Evolutionary conservation across 495 filamentous ascomycete genomes (phyloP), one percentile per base, ranked within the genome.

Genomic region (Cairneyella variabilis): DNA sequence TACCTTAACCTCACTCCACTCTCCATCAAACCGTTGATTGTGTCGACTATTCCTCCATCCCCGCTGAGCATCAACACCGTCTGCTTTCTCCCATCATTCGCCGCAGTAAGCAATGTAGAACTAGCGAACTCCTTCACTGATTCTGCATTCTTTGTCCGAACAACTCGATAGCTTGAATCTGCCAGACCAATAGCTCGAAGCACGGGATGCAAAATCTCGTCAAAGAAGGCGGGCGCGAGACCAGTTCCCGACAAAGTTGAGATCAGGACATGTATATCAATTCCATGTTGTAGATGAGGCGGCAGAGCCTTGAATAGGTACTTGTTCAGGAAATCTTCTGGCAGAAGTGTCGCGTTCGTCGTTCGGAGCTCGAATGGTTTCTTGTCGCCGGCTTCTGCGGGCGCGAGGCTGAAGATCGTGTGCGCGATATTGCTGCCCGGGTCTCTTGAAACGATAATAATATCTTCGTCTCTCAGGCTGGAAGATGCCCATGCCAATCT

Each of bases 41-140:
- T 67, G 56, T 97, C 91, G 6, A 86, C 71, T 0, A 95, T 59
- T 1, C 88, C 91, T 3, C 91, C 92, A 66, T 97, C 92, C 2
- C 92, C 92, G 26, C 86, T 88, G 0, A 97, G 75, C 7, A 96
- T 74, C 25, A 96, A 63, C 17, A 96, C 69, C 0, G 83, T 86
- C 60, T 83, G 78, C 7, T 60, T 52, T 1, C 68, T 51, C 8
- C 78, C 72, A 38, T 68, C 51, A 41, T 74, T 69, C 22, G 83
- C 80, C 23, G 59, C 57, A 9, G 71, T 67, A 14, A 77, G 67
- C 51, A 87, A 68, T 1, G 71, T 61, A 1, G 67, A 56, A 8
- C 55, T 66, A 0, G 84, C 77, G 32, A 93, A 76, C 2, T 89
- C 72, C 5, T 70, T 68, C 23, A 96, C 76, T 8, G 78, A 84